These are phyloP conservation scores for Rheum nobile DNA, from an alignment of 148 eudicot species.

Conservation along the genomic window DNA sequence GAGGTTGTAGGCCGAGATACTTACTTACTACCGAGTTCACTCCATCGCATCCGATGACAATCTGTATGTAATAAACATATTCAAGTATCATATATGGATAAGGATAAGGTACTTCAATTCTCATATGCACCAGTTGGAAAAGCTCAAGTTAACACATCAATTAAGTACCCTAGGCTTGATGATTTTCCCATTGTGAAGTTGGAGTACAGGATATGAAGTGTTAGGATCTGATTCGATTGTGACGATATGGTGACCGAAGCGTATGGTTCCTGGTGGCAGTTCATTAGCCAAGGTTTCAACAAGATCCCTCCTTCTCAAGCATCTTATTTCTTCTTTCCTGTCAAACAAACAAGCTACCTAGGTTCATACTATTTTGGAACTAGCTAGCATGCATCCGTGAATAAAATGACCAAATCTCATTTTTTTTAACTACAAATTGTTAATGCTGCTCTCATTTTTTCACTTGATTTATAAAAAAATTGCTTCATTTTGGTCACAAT, in stretches of 20 bases:
- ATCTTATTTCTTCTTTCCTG: conserved; percentile 14
- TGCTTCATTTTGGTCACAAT: too few species aligned
- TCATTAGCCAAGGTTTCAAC: conserved; percentile 32
- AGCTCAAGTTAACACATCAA: not conserved
- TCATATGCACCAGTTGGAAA: too few species aligned
- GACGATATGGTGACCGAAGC: conserved; percentile 28
- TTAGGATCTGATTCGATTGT: conserved; percentile 19
- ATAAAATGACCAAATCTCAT: too few species aligned
- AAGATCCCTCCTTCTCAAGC: conserved; percentile 35
- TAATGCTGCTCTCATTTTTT: too few species aligned
- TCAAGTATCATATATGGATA: not conserved
- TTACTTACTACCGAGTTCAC: conserved; percentile 33
- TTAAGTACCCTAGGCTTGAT: conserved; percentile 33
- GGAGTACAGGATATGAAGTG: conserved; percentile 19
- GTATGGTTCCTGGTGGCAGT: conserved; percentile 30
- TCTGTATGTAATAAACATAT: conserved; percentile 13
- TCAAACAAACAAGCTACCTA: not conserved
- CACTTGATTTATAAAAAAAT: too few species aligned
- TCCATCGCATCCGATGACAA: conserved; percentile 51
- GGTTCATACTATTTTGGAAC: not conserved
- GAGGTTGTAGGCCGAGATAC: conserved; percentile 29
- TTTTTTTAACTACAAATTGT: too few species aligned
- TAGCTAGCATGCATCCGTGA: not conserved
- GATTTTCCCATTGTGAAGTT: conserved; percentile 25
- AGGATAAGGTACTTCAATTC: too few species aligned